These are phyloP conservation scores for Brassica juncea DNA, from an alignment of 345 rosid species.

Conservation along the genomic window DNA sequence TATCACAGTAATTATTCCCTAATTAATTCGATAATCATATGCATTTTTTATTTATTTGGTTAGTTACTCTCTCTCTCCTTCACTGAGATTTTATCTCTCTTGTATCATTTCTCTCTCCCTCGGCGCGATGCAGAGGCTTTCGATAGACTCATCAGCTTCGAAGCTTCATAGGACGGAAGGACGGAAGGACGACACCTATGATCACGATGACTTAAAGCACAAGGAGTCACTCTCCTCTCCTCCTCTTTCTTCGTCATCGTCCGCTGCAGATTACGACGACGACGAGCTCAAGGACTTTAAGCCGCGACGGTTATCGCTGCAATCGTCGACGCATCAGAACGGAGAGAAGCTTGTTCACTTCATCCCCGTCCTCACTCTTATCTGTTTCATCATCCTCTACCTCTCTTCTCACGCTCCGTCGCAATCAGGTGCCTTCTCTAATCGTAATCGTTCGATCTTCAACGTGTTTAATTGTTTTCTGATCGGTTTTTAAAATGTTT, in stretches of 20 bases:
- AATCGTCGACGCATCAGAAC: constrained; percentile 42
- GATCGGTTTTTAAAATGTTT: neutral
- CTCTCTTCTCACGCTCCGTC: constrained; percentile 83
- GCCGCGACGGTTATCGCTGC: constrained; percentile 56
- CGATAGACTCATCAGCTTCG: constrained; percentile 76
- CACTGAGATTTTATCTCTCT: constrained; percentile 20
- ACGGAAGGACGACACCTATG: constrained; percentile 41
- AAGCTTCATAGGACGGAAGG: constrained; percentile 69
- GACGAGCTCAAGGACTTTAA: constrained; percentile 54
- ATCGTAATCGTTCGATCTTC: constrained; percentile 7
- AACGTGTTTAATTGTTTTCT: neutral
- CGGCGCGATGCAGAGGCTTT: constrained; percentile 80
- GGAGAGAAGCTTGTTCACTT: constrained; percentile 75
- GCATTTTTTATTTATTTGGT: neutral
- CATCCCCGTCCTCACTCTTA: constrained; percentile 74
- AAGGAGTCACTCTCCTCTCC: constrained; percentile 31
- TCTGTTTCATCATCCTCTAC: constrained; percentile 81
- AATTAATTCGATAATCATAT: constrained; percentile 11
- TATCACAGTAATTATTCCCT: neutral
- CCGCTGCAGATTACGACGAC: constrained; percentile 44
- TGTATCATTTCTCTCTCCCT: constrained; percentile 22
- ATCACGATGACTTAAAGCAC: constrained; percentile 40
- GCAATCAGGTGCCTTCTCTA: constrained; percentile 53
- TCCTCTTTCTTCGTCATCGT: constrained; percentile 21
- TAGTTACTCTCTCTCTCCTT: neutral